phyloP scores from a whole-genome alignment of 371 early-diverging fungal species.

The Enterospora canceri region DNA sequence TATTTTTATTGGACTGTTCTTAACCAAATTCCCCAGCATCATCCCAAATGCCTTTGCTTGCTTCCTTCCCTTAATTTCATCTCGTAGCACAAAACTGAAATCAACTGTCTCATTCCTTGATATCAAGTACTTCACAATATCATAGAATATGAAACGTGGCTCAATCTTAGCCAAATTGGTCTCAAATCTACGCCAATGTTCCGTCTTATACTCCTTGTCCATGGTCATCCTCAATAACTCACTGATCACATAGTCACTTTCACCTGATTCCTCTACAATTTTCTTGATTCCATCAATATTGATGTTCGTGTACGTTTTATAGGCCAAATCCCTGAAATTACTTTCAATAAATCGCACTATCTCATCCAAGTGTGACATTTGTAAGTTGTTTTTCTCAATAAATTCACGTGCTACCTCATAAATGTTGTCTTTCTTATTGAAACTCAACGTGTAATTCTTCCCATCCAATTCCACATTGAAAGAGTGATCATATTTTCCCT shows the following conservation, averaged over 20 bases:
- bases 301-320: constrained; percentile 34
- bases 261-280: constrained; percentile 1
- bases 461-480: constrained; percentile 49
- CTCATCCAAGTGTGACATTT: constrained; percentile 37
- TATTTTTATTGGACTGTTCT: constrained; percentile 42
- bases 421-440: constrained; percentile 53
- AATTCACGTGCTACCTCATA: constrained; percentile 47
- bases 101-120: constrained; percentile 36
- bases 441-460: constrained; percentile 38
- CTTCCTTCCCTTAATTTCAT: constrained; percentile 32
- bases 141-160: no score
- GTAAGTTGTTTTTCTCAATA: constrained; percentile 34
- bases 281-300: constrained; percentile 40
- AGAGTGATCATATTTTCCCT: constrained; percentile 13
- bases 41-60: constrained; percentile 40
- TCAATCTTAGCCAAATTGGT: no score
- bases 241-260: neutral
- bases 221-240: no score
- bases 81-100: constrained; percentile 40
- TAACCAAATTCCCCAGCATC: constrained; percentile 47
- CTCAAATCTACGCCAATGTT: no score
- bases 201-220: no score
- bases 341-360: constrained; percentile 53
- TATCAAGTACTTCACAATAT: constrained; percentile 50
- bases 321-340: constrained; percentile 41